Base-by-base conservation (phyloP, 2,329 filamentous ascomycete species). In the Ploettnerulaceae sp. region DNA sequence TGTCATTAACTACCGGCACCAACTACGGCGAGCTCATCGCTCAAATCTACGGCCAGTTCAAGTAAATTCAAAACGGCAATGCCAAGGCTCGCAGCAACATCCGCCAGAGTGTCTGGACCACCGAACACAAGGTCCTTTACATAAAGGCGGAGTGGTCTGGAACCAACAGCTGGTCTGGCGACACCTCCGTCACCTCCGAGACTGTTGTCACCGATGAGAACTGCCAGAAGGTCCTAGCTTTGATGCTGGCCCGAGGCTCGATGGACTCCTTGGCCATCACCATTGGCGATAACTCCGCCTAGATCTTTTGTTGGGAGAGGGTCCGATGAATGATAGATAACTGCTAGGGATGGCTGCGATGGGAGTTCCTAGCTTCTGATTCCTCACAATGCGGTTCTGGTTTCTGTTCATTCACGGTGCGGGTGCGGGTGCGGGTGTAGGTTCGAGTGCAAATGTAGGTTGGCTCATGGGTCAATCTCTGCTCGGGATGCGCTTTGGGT, bases 281-380 rank as follows among this genome's bases (percentile, higher is more conserved):
- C 12, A 39, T 34, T 21, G 28, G 17, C 5, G 12, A 18, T 15
- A 29, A 17, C 7, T 36, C 15, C 9, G 17, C 8, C 33, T 47
- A 36, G 14, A 17, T 39, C 5, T n/a, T 9, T 7, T 33, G 14
- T 34, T 33, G 33, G 15, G 22, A 22, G 37, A 41, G 26, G 14
- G 36, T 9, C 42, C 33, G 35, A 34, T 17, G 29, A 25, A 34
- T 6, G 20, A 35, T 43, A 36, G 39, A 15, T 39, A 45, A 47
- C 28, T n/a, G 15, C 37, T 26, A 18, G 50, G 43, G 34, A 45
- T 47, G 47, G 50, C 40, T 31, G 47, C 50, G 31, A 20, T 53
- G 31, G 43, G 47, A 49, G 28, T 38, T 46, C 41, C 42, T 39
- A 37, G 33, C 20, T 29, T 50, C 42, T 48, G 33, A 26, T 32